phyloP scores from a whole-genome alignment of 192 early-diverging fungal genomes.

The Gonapodya sp. region DNA sequence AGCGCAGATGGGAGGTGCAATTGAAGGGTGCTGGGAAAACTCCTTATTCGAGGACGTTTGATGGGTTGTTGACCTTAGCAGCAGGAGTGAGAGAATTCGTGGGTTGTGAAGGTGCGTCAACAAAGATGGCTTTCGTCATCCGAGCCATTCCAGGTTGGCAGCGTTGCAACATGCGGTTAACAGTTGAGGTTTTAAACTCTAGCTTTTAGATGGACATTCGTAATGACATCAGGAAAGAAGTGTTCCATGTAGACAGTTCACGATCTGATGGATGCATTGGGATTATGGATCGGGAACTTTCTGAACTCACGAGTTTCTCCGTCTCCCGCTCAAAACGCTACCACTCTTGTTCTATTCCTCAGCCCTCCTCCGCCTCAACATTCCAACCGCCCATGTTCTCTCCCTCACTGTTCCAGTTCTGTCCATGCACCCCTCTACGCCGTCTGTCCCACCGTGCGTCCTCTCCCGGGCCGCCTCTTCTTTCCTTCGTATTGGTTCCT shows the following conservation, averaged over 20 bases:
- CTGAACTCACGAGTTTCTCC: neutral
- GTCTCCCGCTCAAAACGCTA: neutral
- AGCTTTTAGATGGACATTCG: neutral
- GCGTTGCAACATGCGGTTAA: too few relatives aligned
- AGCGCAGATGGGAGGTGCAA: neutral
- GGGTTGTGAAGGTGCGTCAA: neutral
- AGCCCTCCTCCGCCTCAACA: neutral
- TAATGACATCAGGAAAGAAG: too few relatives aligned
- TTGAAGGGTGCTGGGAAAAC: neutral
- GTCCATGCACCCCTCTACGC: neutral
- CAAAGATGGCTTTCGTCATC: too few relatives aligned
- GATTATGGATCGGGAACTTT: too few relatives aligned
- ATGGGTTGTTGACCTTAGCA: neutral
- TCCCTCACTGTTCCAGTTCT: neutral
- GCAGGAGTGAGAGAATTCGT: neutral
- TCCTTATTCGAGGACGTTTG: neutral
- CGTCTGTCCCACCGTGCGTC: neutral
- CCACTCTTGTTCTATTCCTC: neutral
- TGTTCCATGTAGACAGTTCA: too few relatives aligned
- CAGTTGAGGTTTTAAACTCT: neutral
- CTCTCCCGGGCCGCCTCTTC: conserved; percentile 6
- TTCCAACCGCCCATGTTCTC: neutral
- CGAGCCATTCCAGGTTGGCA: too few relatives aligned
- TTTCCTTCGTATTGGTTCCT: conserved; percentile 2
- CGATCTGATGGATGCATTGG: too few relatives aligned